Base-by-base conservation (phyloP, 345 rosid species). In the Clausena lansium region DNA sequence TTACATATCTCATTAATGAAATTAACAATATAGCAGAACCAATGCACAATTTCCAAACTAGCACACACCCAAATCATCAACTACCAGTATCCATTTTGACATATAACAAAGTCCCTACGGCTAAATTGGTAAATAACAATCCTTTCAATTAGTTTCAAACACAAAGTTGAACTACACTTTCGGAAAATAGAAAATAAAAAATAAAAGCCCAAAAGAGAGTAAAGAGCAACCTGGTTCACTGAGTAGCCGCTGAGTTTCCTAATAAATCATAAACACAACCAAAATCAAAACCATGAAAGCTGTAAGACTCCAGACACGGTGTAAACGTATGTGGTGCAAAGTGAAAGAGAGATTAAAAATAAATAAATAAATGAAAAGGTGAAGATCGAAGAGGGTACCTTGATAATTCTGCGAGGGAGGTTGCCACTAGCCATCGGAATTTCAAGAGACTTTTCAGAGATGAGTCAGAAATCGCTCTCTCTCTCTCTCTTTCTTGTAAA, bases 201-300 rank as follows among this genome's bases (percentile, higher is more conserved):
- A 17, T 4, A 32, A 17, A 14, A 15, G 4, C 13, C 68, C 20
- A 9, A 64, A 64, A 64, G 41, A 19, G 54, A 65, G 58, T 20
- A 63, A 57, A 70, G 19, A n/a, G 30, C 57, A 63, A 87, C 92
- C 92, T 45, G 92, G 92, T 81, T 87, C 92, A 59, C 89, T 89
- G 77, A 88, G 92, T 24, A 87, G 92, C 60, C 58, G 62, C 62
- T 71, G 74, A 9, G 74, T 71, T 58, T 72, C 76, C 66, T 72
- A 57, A 35, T 27, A 24, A 71, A 63, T 58, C 76, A 74, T 19
- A 73, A 71, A 28, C 67, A 68, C 64, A 36, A 62, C 39, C 33
- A 45, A 59, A 8, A 60, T 6, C 19, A 64, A 70, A 57, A 57
- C 27, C 11, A 2, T 2, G 19, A 70, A 47, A 70, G 13, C 36